phyloP scores from a whole-genome alignment of 768 basidiomycete species.

The Tulasnella sp. region DNA sequence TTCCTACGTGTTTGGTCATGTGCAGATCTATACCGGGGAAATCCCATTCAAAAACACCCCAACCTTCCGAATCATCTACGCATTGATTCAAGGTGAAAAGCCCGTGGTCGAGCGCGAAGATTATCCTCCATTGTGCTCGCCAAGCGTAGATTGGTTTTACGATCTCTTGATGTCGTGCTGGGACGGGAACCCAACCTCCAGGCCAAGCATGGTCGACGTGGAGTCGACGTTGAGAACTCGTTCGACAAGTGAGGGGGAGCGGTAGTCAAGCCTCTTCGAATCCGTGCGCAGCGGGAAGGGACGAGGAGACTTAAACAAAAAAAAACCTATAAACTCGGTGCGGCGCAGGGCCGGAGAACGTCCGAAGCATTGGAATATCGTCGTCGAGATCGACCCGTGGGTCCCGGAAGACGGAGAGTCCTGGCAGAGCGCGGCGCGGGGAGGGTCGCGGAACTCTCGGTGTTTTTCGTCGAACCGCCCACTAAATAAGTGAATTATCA shows the following conservation, averaged over 20 bases:
- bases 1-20: not conserved
- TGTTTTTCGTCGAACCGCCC: not conserved
- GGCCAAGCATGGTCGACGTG: slow-evolving; percentile 10
- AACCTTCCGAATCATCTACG: not conserved
- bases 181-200: not conserved
- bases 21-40: not conserved
- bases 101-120: not conserved
- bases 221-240: not conserved
- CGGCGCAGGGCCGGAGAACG: not conserved
- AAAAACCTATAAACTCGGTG: not conserved
- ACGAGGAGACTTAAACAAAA: too few species aligned
- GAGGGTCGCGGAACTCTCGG: not conserved
- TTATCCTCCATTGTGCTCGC: not conserved
- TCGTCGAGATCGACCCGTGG: not conserved
- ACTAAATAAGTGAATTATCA: too few species aligned
- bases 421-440: not conserved
- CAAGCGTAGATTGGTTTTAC: not conserved
- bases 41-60: not conserved
- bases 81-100: not conserved
- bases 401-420: not conserved
- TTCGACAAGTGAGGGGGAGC: not conserved
- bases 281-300: not conserved
- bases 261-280: not conserved
- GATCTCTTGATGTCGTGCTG: not conserved
- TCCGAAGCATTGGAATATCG: not conserved